phyloP scores from a whole-genome alignment of 495 filamentous ascomycete species.

The Bacidia rubella region DNA sequence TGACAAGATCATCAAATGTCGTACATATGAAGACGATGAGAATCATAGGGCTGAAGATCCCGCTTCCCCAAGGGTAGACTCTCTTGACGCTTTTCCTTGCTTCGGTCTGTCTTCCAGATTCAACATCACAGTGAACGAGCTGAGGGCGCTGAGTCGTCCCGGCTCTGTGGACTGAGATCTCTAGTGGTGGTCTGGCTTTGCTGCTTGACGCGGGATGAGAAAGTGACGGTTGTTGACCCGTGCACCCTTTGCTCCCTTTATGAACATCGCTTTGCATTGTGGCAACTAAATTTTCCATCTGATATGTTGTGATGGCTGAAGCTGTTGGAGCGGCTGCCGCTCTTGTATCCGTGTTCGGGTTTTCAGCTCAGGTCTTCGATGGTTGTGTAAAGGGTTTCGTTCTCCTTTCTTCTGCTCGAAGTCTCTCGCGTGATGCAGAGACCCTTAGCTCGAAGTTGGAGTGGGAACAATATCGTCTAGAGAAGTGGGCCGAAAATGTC shows the following conservation, averaged over 20 bases:
- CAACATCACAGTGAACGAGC: too few relatives aligned
- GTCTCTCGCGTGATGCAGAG: constrained; percentile 20
- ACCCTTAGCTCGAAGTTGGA: constrained; percentile 17
- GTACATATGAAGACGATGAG: not conserved
- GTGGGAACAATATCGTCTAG: constrained; percentile 21
- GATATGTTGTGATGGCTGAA: constrained; percentile 4
- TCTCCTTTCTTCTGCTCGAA: constrained; percentile 18
- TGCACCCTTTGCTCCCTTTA: too few relatives aligned
- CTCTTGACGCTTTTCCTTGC: too few relatives aligned
- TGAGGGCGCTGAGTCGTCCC: too few relatives aligned
- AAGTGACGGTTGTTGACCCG: too few relatives aligned
- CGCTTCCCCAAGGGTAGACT: too few relatives aligned
- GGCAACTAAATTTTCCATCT: too few relatives aligned
- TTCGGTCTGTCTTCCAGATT: too few relatives aligned
- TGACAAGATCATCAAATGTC: not conserved
- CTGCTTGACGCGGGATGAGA: too few relatives aligned
- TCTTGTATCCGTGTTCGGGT: constrained; percentile 8
- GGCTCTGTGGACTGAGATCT: too few relatives aligned
- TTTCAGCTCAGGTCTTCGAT: constrained; percentile 14
- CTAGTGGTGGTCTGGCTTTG: too few relatives aligned
- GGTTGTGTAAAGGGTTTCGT: constrained; percentile 21
- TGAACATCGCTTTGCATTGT: too few relatives aligned
- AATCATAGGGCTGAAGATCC: not conserved
- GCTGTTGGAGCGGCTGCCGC: constrained; percentile 10
- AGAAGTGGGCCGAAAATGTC: constrained; percentile 18